Evolutionary conservation across 2,329 filamentous ascomycete genomes (phyloP), one percentile per base, ranked within the genome.

Genomic region (Clarireedia homoeocarpa): DNA sequence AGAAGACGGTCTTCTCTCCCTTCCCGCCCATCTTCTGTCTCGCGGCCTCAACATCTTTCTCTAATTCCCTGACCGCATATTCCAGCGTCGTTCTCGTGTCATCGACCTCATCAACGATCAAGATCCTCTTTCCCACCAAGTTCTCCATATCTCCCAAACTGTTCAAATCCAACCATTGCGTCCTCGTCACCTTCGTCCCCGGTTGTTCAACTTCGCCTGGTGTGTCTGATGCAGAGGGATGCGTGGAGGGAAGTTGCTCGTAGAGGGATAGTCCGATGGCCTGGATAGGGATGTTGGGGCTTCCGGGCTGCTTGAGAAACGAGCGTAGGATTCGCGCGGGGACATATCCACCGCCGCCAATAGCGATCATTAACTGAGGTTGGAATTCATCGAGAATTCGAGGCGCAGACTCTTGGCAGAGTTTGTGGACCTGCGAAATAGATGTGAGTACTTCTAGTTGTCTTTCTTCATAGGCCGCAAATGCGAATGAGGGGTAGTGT

Each of bases 261-360:
- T 99, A 99, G 55, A 99, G 85, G 23, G 92, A 97, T 62, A 99
- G 86, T 49, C 94, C 94, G 72, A 99, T 99, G 62, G 94, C 94
- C 80, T 99, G 94, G 74, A 99, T 99, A 64, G 94, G 92, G 69
- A 99, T 99, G 77, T 99, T 99, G 74, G 91, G 85, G 60, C 79
- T 82, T 65, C 88, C 89, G 58, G 89, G 80, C 71, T 84, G 83
- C 80, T 95, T 96, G 72, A 99, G 88, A 80, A 99, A 99, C 20
- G 94, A 97, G 62, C 94, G 89, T 62, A 99, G 83, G 72, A 99
- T 99, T 67, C 94, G 89, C 47, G 94, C 94, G 59, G 94, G 94
- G 42, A 99, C 91, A 74, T 96, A 99, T 68, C 94, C 94, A 67
- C 94, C 94, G 63, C 94, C 94, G 67, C 94, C 94, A 72, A 97